Conservation (phyloP, 495 filamentous ascomycete genomes). For the Lepidopterella palustris region DNA sequence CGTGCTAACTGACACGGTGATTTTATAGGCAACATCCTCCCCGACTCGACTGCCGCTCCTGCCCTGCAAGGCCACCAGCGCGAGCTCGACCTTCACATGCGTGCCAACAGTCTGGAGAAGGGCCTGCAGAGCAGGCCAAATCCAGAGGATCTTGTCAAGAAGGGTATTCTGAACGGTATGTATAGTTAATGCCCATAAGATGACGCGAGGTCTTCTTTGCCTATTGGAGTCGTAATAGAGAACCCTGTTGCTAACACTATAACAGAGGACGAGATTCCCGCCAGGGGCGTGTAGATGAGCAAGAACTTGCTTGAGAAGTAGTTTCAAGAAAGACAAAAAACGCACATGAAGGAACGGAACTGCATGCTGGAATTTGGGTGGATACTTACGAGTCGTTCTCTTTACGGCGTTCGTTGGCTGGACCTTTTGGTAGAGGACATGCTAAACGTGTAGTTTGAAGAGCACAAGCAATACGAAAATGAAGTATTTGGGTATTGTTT, state of each 20-base stretch:
- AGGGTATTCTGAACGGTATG: conserved; percentile 53
- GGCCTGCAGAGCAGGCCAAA: conserved; percentile 69
- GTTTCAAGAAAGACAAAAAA: background rate
- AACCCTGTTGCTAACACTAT: background rate
- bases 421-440: background rate
- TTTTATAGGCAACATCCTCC: conserved; percentile 72
- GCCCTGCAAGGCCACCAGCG: conserved; percentile 68
- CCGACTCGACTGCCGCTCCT: conserved; percentile 65
- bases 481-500: too few species aligned
- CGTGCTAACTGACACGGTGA: background rate
- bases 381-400: background rate
- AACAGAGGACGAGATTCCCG: conserved; percentile 20
- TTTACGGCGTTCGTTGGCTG: background rate
- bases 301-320: background rate
- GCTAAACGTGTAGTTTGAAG: background rate
- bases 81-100: conserved; percentile 80
- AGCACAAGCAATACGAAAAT: background rate
- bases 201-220: background rate
- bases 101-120: conserved; percentile 73
- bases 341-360: background rate
- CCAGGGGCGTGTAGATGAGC: conserved; percentile 11
- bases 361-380: background rate
- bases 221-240: background rate
- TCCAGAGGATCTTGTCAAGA: conserved; percentile 65
- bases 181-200: background rate